These are phyloP conservation scores for Lunasporangiospora selenospora DNA, from an alignment of 192 early-diverging fungal species.

Conservation along the genomic window DNA sequence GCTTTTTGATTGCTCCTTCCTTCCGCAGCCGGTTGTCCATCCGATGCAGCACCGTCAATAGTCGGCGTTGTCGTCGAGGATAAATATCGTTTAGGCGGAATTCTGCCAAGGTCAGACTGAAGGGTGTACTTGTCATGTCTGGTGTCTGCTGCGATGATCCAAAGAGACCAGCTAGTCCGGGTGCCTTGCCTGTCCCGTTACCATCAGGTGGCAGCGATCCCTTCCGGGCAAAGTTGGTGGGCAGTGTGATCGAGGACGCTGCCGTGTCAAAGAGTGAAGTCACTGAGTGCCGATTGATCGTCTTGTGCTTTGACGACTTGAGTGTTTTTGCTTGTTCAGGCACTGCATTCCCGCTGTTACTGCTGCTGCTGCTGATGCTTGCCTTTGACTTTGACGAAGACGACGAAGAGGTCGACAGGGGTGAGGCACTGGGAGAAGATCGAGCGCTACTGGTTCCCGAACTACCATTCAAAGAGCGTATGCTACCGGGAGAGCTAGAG, in stretches of 20 bases:
- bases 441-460: no score
- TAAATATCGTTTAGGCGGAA: slow-evolving; percentile 45
- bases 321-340: slow-evolving; percentile 16
- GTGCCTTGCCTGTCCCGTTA: background rate
- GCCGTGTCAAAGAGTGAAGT: slow-evolving; percentile 25
- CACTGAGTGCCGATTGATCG: slow-evolving; percentile 30
- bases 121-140: slow-evolving; percentile 28
- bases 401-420: background rate
- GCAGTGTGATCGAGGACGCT: slow-evolving; percentile 28
- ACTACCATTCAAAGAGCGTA: no score
- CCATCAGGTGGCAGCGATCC: slow-evolving; percentile 33
- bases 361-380: no score
- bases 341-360: no score
- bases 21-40: slow-evolving; percentile 46
- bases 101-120: slow-evolving; percentile 50
- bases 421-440: no score
- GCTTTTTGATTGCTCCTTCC: slow-evolving; percentile 42
- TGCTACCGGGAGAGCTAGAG: no score
- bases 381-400: slow-evolving; percentile 10
- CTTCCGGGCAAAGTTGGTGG: slow-evolving; percentile 41
- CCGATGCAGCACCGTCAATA: slow-evolving; percentile 42
- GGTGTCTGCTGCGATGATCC: slow-evolving; percentile 14
- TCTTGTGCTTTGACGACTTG: slow-evolving; percentile 33
- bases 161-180: slow-evolving; percentile 34
- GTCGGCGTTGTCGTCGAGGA: slow-evolving; percentile 41